phyloP scores from a whole-genome alignment of 2,329 filamentous ascomycete genomes.

The Fusarium stilboides region DNA sequence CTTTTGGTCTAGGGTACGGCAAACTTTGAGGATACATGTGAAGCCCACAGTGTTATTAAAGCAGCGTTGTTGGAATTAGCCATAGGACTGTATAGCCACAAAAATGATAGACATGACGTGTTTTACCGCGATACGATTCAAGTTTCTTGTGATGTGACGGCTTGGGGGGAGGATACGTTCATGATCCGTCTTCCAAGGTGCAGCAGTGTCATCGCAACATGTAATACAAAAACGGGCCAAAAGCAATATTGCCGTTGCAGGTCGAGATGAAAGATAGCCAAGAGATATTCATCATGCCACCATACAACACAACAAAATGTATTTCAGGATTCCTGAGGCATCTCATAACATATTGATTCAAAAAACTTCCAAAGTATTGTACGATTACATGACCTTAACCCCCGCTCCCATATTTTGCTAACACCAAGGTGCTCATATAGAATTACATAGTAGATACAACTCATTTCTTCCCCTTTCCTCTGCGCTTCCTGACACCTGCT shows the following conservation, averaged over 20 bases:
- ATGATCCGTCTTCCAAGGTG: background rate
- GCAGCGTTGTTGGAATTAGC: slow-evolving; percentile 7
- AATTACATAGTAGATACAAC: slow-evolving; percentile 28
- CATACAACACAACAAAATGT: background rate
- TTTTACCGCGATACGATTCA: background rate
- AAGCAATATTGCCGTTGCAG: no score
- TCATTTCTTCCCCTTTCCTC: slow-evolving; percentile 48
- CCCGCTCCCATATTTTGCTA: slow-evolving; percentile 20
- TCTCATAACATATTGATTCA: background rate
- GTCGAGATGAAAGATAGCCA: background rate
- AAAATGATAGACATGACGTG: slow-evolving; percentile 28
- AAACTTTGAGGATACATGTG: slow-evolving; percentile 8
- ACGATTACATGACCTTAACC: slow-evolving; percentile 14
- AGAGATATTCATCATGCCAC: background rate
- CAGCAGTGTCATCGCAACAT: background rate
- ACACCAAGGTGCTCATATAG: slow-evolving; percentile 14
- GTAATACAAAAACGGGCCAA: no score
- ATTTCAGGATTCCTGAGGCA: background rate
- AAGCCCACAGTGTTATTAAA: slow-evolving; percentile 2
- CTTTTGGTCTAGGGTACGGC: slow-evolving; percentile 4
- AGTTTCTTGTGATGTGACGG: background rate
- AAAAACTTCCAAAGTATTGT: background rate
- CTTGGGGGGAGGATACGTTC: no score
- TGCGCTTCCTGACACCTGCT: slow-evolving; percentile 47
- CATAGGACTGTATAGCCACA: background rate